These are phyloP conservation scores for Fusarium pilosicola DNA, from an alignment of 2,329 filamentous ascomycete species.

Conservation along the genomic window DNA sequence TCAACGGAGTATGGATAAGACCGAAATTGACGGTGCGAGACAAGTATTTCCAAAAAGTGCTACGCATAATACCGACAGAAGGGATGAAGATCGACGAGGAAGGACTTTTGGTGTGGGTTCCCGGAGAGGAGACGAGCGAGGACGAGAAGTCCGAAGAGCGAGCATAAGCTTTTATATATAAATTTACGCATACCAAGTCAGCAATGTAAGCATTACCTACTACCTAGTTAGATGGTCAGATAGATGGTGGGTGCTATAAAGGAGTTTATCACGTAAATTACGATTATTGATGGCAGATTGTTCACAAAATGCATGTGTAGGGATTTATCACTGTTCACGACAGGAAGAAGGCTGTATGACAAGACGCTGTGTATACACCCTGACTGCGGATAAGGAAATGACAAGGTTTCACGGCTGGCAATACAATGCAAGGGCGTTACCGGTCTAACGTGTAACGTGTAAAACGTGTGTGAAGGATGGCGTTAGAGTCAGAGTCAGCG, in stretches of 20 bases:
- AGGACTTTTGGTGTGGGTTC: slow-evolving; percentile 71
- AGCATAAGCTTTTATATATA: neutral
- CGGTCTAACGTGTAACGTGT: slow-evolving; percentile 4
- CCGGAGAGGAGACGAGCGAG: slow-evolving; percentile 45
- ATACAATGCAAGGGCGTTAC: slow-evolving; percentile 14
- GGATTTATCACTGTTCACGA: neutral
- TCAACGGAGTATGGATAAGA: slow-evolving; percentile 72
- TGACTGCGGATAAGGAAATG: neutral
- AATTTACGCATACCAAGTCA: neutral
- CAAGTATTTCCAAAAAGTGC: slow-evolving; percentile 90
- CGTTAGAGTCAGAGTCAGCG: neutral
- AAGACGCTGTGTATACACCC: neutral
- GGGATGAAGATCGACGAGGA: slow-evolving; percentile 74
- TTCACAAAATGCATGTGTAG: neutral
- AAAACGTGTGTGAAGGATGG: neutral
- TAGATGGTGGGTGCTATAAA: slow-evolving; percentile 16
- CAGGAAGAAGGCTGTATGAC: neutral
- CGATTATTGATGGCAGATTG: neutral
- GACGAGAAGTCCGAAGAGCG: slow-evolving; percentile 10
- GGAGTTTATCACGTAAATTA: slow-evolving; percentile 25
- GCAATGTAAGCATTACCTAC: neutral
- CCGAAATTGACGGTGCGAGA: slow-evolving; percentile 83
- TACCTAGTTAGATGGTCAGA: slow-evolving; percentile 3
- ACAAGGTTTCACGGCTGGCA: slow-evolving; percentile 2
- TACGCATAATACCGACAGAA: slow-evolving; percentile 82